phyloP scores from a whole-genome alignment of 306 rosid species.

The Inga laurina region DNA sequence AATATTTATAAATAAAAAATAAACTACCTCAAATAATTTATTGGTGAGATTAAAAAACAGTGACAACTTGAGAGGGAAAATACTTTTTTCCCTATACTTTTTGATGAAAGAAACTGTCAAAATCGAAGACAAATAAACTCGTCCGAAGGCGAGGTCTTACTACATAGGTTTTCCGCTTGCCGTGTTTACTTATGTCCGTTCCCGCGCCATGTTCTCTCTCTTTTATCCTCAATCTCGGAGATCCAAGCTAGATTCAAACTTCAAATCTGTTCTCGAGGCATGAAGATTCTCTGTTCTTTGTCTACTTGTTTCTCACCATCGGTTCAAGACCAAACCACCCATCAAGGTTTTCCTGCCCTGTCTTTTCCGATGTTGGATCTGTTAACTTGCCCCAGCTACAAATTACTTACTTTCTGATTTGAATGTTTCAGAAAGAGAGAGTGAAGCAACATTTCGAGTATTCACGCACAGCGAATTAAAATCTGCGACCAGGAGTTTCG shows the following conservation, averaged over 20 bases:
- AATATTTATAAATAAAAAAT: no score
- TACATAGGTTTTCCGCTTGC: neutral
- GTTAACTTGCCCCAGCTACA: neutral
- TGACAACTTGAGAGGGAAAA: neutral
- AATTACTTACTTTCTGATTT: neutral
- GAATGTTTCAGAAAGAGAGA: slow-evolving; percentile 37
- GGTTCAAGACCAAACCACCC: slow-evolving; percentile 11
- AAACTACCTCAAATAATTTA: no score
- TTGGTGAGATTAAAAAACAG: no score
- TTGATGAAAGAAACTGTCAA: slow-evolving; percentile 21
- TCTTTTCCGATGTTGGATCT: slow-evolving; percentile 6
- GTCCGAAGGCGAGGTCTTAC: neutral
- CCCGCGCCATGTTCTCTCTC: slow-evolving; percentile 6
- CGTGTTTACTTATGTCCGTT: slow-evolving; percentile 15
- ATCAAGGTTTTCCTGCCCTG: slow-evolving; percentile 24
- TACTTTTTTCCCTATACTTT: no score
- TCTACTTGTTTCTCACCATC: slow-evolving; percentile 21
- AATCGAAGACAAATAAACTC: neutral
- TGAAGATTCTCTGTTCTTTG: slow-evolving; percentile 28
- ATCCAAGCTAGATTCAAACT: neutral
- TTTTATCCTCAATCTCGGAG: neutral
- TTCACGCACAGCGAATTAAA: slow-evolving; percentile 67
- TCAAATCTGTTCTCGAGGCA: neutral
- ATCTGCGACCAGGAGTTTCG: slow-evolving; percentile 63
- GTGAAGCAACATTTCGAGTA: slow-evolving; percentile 55